Percentiles rank a stretch among this genome's conserved stretches.
These are phyloP conservation scores for Fragaria iinumae DNA, from an alignment of 306 rosid genomes.

Conservation along the genomic window DNA sequence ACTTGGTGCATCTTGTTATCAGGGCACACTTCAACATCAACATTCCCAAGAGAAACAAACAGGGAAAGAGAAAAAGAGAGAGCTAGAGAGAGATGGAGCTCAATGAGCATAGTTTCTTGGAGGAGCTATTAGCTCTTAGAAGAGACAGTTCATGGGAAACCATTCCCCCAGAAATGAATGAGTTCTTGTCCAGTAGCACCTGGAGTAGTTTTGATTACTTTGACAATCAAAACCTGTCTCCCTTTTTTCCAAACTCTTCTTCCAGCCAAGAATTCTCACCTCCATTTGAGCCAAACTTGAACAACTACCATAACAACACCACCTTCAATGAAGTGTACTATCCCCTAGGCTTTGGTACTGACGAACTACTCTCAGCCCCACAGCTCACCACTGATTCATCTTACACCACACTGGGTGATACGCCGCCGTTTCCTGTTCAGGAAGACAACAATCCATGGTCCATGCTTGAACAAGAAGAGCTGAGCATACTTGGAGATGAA, in stretches of 20 bases:
- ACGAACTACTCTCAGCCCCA: constrained; percentile 40
- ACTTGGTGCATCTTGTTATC: constrained; percentile 37
- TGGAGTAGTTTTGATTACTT: constrained; percentile 41
- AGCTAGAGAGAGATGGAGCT: constrained; percentile 50
- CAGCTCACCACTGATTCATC: constrained; percentile 48
- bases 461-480: constrained; percentile 57
- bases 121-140: constrained; percentile 60
- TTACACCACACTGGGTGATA: constrained; percentile 31
- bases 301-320: constrained; percentile 5
- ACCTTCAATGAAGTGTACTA: constrained; percentile 43
- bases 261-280: constrained; percentile 44
- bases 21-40: constrained; percentile 31
- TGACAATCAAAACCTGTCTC: constrained; percentile 49
- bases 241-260: constrained; percentile 44
- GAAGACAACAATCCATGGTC: constrained; percentile 41
- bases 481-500: constrained; percentile 51
- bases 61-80: constrained; percentile 13
- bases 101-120: constrained; percentile 59
- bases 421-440: constrained; percentile 46
- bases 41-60: constrained; percentile 42
- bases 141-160: constrained; percentile 63
- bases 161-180: constrained; percentile 53
- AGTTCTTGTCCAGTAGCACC: constrained; percentile 42
- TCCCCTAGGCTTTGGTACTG: constrained; percentile 30
- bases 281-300: constrained; percentile 31